phyloP scores from a whole-genome alignment of 2,329 filamentous ascomycete species.

The Cucurbitaria berberidis region DNA sequence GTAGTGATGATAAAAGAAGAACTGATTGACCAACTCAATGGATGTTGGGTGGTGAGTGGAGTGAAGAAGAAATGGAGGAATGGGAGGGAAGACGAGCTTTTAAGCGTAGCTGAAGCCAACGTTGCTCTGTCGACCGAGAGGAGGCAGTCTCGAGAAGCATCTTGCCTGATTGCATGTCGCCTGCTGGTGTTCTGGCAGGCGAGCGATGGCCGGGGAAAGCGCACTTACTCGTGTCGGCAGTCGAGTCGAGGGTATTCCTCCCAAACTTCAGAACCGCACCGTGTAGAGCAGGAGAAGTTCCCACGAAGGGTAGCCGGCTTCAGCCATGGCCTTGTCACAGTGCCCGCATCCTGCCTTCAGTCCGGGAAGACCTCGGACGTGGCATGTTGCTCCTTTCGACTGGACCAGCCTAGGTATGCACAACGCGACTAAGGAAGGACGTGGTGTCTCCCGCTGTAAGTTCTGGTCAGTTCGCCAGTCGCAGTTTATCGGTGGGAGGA shows the following conservation, averaged over 20 bases:
- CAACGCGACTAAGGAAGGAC: too few species aligned
- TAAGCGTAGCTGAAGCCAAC: background rate
- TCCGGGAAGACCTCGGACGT: background rate
- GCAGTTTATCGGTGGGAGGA: background rate
- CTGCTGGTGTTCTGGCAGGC: background rate
- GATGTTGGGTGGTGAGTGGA: conserved; percentile 19
- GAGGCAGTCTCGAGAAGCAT: conserved; percentile 1
- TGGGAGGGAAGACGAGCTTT: conserved; percentile 1
- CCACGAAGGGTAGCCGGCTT: too few species aligned
- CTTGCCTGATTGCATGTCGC: background rate
- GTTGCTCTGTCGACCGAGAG: conserved; percentile 10
- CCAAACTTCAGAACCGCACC: background rate
- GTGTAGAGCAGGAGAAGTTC: background rate
- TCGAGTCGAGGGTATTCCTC: background rate
- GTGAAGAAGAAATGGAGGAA: conserved; percentile 20
- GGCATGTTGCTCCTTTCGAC: background rate
- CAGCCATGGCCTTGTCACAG: too few species aligned
- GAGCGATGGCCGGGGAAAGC: background rate
- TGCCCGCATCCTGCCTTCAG: too few species aligned
- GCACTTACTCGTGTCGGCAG: background rate
- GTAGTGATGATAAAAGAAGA: conserved; percentile 15
- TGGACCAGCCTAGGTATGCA: background rate
- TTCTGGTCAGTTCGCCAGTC: background rate
- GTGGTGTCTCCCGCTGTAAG: background rate
- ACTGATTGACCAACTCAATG: conserved; percentile 15